Percentiles rank a stretch among this genome's conserved stretches.
Conservation (phyloP, 306 rosid genomes). For the Potentilla sterilis region DNA sequence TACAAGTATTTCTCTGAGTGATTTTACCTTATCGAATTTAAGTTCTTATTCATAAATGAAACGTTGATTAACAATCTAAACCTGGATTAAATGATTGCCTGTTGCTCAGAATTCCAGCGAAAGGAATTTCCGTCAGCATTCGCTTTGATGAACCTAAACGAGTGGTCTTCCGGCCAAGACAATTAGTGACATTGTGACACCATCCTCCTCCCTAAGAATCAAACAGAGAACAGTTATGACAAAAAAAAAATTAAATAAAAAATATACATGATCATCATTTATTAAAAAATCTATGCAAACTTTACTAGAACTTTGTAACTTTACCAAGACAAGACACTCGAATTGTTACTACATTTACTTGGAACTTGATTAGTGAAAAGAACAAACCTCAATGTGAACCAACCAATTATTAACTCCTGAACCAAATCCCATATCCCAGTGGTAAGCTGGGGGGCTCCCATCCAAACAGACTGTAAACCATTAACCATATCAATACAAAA, state of each 20-base stretch:
- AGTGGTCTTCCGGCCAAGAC: constrained; percentile 66
- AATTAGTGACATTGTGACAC: constrained; percentile 87
- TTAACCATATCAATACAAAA: constrained; percentile 19
- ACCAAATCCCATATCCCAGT: constrained; percentile 67
- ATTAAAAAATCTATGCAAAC: neutral
- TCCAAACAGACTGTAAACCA: constrained; percentile 82
- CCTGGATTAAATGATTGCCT: constrained; percentile 67
- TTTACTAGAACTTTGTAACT: neutral
- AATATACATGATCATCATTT: neutral
- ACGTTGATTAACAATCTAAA: constrained; percentile 16
- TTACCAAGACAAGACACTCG: neutral
- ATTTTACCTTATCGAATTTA: neutral
- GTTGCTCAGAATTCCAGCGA: constrained; percentile 72
- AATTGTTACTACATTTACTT: neutral
- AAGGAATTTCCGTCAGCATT: constrained; percentile 62
- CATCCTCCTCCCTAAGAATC: constrained; percentile 88
- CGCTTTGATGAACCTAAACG: constrained; percentile 80
- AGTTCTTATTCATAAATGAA: neutral
- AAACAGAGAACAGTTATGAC: constrained; percentile 8
- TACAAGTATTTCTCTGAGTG: neutral
- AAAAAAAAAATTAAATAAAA: neutral
- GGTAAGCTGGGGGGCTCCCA: constrained; percentile 96
- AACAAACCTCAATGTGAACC: constrained; percentile 76
- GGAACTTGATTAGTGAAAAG: constrained; percentile 18
- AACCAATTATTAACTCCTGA: constrained; percentile 82